Percentiles rank a stretch among this genome's conserved stretches.
These are phyloP conservation scores for Puccinellia tenuiflora DNA, from an alignment of 176 grass and related monocot genomes.

Conservation along the genomic window DNA sequence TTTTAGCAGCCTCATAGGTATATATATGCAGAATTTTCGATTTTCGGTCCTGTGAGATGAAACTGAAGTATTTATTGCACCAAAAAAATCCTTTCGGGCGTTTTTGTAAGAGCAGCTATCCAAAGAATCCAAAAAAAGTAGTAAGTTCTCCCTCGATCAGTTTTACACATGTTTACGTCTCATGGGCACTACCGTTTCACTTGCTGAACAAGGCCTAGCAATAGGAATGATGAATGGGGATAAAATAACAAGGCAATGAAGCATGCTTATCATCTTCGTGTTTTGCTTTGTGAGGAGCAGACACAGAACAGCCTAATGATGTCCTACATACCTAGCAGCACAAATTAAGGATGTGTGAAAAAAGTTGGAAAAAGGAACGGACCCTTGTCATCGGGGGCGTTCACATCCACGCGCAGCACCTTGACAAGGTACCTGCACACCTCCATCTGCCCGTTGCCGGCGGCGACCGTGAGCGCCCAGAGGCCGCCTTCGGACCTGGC, in stretches of 20 bases:
- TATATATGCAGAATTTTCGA: neutral
- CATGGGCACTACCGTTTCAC: too few species aligned
- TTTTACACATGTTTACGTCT: neutral
- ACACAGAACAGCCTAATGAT: too few species aligned
- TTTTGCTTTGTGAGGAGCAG: too few species aligned
- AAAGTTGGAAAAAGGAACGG: too few species aligned
- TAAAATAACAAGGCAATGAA: too few species aligned
- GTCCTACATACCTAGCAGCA: too few species aligned
- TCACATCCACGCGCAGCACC: slow-evolving; percentile 5
- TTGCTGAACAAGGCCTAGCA: too few species aligned
- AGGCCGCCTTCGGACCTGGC: neutral
- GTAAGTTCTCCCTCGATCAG: neutral
- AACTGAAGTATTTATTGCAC: neutral
- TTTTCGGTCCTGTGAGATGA: neutral
- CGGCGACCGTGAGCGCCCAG: neutral
- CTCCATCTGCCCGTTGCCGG: neutral
- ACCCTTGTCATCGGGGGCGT: neutral
- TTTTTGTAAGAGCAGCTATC: neutral
- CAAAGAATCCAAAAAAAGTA: neutral
- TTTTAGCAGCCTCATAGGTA: neutral
- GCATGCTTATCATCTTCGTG: too few species aligned
- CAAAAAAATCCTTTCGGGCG: neutral
- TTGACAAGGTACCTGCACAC: slow-evolving; percentile 20
- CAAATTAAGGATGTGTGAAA: too few species aligned
- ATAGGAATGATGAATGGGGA: too few species aligned